phyloP scores from a whole-genome alignment of 495 filamentous ascomycete genomes.

The Talaromyces wortmannii region DNA sequence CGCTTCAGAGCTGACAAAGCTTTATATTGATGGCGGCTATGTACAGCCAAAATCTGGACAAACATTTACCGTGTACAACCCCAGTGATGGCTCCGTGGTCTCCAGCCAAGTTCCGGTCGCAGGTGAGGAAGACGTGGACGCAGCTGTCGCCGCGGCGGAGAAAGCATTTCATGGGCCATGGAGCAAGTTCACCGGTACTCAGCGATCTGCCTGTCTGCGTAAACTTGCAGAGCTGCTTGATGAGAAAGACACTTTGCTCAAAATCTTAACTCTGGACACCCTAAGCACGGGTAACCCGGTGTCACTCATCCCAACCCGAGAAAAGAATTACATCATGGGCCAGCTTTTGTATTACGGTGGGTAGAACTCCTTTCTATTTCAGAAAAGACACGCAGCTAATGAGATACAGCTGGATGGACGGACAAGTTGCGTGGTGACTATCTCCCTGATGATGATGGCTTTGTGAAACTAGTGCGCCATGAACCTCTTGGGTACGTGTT shows the following conservation, averaged over 20 bases:
- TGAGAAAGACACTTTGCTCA: not conserved
- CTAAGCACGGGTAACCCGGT: not conserved
- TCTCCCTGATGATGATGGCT: slow-evolving; percentile 34
- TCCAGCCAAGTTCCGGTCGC: slow-evolving; percentile 9
- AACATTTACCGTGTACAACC: slow-evolving; percentile 7
- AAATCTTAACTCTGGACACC: not conserved
- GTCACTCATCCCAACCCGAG: not conserved
- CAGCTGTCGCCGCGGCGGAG: slow-evolving; percentile 7
- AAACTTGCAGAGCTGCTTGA: slow-evolving; percentile 9
- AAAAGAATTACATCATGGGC: not conserved
- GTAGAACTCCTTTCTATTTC: not conserved
- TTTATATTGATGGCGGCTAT: not conserved
- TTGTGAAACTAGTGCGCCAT: slow-evolving; percentile 33
- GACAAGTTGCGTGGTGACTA: slow-evolving; percentile 39
- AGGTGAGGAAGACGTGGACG: slow-evolving; percentile 1
- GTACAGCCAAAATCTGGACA: not conserved
- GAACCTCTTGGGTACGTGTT: slow-evolving; percentile 26
- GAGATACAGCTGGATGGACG: slow-evolving; percentile 36
- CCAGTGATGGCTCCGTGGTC: slow-evolving; percentile 3
- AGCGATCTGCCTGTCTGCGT: not conserved
- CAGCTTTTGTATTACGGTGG: not conserved
- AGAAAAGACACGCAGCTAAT: not conserved
- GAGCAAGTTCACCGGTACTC: not conserved
- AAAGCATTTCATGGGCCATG: slow-evolving; percentile 1
- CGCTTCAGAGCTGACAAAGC: not conserved